phyloP scores from a whole-genome alignment of 495 filamentous ascomycete genomes.

The Aspergillus mulundensis region DNA sequence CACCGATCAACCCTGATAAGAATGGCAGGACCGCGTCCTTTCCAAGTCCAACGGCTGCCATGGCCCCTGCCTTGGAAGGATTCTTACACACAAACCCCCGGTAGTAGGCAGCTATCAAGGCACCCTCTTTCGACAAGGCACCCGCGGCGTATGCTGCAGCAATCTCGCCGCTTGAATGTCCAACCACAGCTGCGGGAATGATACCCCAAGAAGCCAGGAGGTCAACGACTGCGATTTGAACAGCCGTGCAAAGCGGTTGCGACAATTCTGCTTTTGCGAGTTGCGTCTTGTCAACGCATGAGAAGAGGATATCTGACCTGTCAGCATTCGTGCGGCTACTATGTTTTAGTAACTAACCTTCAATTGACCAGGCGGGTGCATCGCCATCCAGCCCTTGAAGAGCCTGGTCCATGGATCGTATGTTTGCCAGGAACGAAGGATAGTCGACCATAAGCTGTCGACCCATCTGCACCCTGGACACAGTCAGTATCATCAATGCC shows the following conservation, averaged over 20 bases:
- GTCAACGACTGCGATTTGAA: slow-evolving; percentile 35
- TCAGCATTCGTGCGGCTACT: too few relatives aligned
- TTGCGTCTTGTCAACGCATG: too few relatives aligned
- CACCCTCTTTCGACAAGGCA: slow-evolving; percentile 28
- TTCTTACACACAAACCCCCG: slow-evolving; percentile 12
- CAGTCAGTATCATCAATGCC: too few relatives aligned
- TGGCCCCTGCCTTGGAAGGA: slow-evolving; percentile 8
- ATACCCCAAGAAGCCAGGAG: slow-evolving; percentile 42
- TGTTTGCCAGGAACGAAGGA: background rate
- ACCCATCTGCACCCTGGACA: background rate
- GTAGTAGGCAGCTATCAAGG: slow-evolving; percentile 49
- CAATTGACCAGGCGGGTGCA: slow-evolving; percentile 31
- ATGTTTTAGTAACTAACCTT: too few relatives aligned
- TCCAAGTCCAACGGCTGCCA: slow-evolving; percentile 48
- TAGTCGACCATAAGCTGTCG: background rate
- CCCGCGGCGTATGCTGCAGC: slow-evolving; percentile 39
- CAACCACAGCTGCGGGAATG: slow-evolving; percentile 35
- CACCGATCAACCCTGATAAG: background rate
- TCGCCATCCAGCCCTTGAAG: background rate
- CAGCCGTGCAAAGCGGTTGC: slow-evolving; percentile 42
- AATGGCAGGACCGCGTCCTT: slow-evolving; percentile 15
- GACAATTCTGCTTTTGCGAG: slow-evolving; percentile 6
- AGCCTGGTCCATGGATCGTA: background rate
- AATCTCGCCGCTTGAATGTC: slow-evolving; percentile 43
- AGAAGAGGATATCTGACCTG: too few relatives aligned